phyloP scores from a whole-genome alignment of 2,329 filamentous ascomycete genomes.

The Cladophialophora chaetospira region DNA sequence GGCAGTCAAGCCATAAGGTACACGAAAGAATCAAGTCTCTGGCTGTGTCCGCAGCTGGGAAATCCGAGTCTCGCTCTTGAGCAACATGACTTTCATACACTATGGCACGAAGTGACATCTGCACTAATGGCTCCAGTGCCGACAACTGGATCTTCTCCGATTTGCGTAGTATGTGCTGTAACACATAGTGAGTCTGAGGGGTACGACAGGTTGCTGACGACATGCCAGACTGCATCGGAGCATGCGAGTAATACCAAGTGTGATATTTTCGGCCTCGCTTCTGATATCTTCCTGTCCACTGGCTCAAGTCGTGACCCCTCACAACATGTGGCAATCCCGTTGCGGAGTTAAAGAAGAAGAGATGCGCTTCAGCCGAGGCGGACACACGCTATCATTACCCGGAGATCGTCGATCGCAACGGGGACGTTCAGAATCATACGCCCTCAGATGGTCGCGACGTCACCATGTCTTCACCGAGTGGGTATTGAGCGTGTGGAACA shows the following conservation, averaged over 20 bases:
- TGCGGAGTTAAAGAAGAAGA: neutral
- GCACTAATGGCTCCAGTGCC: neutral
- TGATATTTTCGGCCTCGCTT: neutral
- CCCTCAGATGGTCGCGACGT: too few relatives aligned
- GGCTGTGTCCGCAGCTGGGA: too few relatives aligned
- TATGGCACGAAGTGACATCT: neutral
- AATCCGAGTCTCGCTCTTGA: neutral
- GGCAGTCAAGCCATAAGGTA: slow-evolving; percentile 6
- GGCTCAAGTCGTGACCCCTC: neutral
- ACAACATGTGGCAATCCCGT: neutral
- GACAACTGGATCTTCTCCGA: neutral
- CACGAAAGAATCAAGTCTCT: neutral
- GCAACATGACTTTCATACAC: neutral
- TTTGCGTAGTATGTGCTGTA: too few relatives aligned
- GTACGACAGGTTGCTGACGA: neutral
- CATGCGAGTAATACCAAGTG: neutral
- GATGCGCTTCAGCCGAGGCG: neutral
- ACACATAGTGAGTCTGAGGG: too few relatives aligned
- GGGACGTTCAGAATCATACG: neutral
- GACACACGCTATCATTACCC: neutral
- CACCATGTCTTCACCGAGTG: too few relatives aligned
- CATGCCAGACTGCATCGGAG: neutral
- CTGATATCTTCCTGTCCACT: neutral
- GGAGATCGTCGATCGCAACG: neutral
- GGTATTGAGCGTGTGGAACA: too few relatives aligned